Evolutionary conservation across 257 asterid genomes (phyloP), one percentile per base, ranked within the genome.

Genomic region (Henckelia pumila): DNA sequence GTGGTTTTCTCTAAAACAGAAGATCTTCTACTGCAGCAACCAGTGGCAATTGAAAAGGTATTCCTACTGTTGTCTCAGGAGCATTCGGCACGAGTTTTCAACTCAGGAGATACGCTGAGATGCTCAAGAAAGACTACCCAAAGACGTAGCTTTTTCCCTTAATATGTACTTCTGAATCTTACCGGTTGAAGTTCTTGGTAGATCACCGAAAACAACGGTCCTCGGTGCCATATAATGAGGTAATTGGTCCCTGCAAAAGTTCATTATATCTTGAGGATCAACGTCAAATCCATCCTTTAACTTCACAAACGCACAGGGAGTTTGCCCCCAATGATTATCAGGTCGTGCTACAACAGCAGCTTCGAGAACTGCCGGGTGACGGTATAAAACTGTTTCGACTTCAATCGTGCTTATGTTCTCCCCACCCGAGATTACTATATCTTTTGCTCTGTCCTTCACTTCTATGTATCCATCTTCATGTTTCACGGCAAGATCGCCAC

Each of bases 221-320:
- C 58, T 60, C 4, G 89, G 89, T 13, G 86, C 89, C 89, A 84
- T 84, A n/a, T 81, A 84, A 77, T 77, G 89, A 55, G 89, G 86
- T 61, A 84, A 72, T 44, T 60, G 71, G 16, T 71, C 77, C 55
- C 81, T 60, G 26, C 89, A 81, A 4, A 78, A 83, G 56, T 62
- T 56, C 21, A 81, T 78, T 37, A 78, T 69, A 73, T 78, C 85
- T n/a, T 60, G 26, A 37, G 73, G 17, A 22, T 68, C 68, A 17
- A 71, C 25, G 61, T 76, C 79, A 71, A 74, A 69, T 16, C 89
- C 86, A 28, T 78, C 84, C 70, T 81, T 81, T 73, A 83, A 29
- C 79, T 81, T 80, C 44, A 81, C 86, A 61, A 83, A 83, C 6
- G 86, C 86, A 26, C 86, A 81, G 2, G 86, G 82, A 3, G 89